These are phyloP conservation scores for Lyophyllum shimeji DNA, from an alignment of 768 basidiomycete genomes.

Conservation along the genomic window DNA sequence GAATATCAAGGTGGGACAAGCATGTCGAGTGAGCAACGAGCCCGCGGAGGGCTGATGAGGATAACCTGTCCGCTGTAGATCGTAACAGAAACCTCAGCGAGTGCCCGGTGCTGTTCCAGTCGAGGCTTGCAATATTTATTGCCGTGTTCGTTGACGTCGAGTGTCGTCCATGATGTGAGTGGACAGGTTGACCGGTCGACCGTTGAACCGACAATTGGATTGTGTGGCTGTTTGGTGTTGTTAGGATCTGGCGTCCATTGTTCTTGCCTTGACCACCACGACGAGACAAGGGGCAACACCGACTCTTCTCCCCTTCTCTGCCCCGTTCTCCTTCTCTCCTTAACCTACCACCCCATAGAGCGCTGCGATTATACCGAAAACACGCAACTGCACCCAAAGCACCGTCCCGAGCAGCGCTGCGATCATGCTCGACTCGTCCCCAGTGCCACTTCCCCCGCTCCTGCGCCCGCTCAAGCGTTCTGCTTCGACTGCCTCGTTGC, in stretches of 20 bases:
- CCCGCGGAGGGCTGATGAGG: not conserved
- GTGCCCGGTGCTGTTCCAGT: not conserved
- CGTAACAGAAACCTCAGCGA: not conserved
- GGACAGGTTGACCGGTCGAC: not conserved
- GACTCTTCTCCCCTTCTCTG: not conserved
- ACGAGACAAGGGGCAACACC: not conserved
- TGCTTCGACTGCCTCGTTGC: conserved; percentile 62
- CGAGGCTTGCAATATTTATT: not conserved
- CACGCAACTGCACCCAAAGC: not conserved
- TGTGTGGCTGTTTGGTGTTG: not conserved
- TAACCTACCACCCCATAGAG: not conserved
- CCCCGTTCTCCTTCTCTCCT: not conserved
- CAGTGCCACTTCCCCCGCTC: conserved; percentile 29
- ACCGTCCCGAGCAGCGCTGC: not conserved
- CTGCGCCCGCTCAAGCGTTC: conserved; percentile 56
- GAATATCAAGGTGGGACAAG: not conserved
- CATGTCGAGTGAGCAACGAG: not conserved
- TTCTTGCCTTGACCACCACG: not conserved
- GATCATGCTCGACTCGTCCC: conserved; percentile 31
- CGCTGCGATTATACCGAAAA: not conserved
- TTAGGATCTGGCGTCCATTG: not conserved
- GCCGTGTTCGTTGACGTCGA: not conserved
- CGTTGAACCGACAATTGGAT: no score
- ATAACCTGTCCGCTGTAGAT: not conserved
- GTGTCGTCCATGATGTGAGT: not conserved